A percentile compares a stretch with the other conserved stretches of the same genome.
Conservation (phyloP, 2,329 filamentous ascomycete species). For the Botrytis tulipae region DNA sequence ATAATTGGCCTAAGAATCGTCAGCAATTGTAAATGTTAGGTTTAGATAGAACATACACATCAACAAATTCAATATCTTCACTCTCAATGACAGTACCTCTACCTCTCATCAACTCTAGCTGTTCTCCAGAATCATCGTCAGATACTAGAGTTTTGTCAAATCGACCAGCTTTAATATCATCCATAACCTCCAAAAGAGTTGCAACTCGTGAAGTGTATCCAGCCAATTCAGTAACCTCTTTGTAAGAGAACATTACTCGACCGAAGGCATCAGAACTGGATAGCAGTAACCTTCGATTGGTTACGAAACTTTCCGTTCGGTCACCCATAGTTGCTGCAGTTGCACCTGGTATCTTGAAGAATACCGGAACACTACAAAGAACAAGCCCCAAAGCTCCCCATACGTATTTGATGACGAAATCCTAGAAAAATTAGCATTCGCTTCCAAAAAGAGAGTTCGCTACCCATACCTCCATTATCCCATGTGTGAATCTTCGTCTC, state of each 20-base stretch:
- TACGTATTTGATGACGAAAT: conserved; percentile 99
- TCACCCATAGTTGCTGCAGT: conserved; percentile 62
- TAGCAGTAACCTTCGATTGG: conserved; percentile 86
- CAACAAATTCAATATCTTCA: conserved; percentile 76
- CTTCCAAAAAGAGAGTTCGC: background rate
- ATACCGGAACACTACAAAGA: conserved; percentile 92
- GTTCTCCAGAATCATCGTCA: conserved; percentile 76
- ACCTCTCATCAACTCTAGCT: conserved; percentile 77
- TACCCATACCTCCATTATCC: conserved; percentile 74
- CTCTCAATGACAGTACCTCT: conserved; percentile 82
- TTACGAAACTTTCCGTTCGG: conserved; percentile 77
- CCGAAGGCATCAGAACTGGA: conserved; percentile 95
- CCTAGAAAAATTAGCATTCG: conserved; percentile 41
- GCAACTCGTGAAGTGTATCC: conserved; percentile 93
- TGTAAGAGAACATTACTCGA: conserved; percentile 95
- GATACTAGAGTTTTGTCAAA: conserved; percentile 98
- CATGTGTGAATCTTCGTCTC: conserved; percentile 86
- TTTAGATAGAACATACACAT: conserved; percentile 59
- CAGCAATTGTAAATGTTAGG: conserved; percentile 5
- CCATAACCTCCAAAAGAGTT: conserved; percentile 87
- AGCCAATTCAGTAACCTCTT: conserved; percentile 92
- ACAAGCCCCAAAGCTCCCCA: conserved; percentile 92
- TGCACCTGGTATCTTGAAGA: conserved; percentile 82
- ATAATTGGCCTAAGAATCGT: conserved; percentile 69
- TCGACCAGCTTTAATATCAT: conserved; percentile 82